Base-by-base conservation (phyloP, 2,329 filamentous ascomycete species). In the Penicillium freii region DNA sequence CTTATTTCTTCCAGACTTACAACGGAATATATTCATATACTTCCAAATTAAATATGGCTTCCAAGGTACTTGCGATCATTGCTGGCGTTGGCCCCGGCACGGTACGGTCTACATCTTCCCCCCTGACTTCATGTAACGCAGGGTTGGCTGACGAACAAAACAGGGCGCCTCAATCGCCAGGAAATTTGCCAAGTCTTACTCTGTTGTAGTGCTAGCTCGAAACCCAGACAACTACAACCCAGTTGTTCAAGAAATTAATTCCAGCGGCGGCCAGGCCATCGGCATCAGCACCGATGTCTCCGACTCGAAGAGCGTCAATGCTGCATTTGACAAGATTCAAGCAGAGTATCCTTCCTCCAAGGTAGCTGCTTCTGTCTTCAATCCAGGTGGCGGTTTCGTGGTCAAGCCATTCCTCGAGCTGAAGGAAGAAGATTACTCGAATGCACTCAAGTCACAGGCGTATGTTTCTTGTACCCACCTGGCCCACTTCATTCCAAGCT, bases 351-450 rank as follows among this genome's bases (percentile, higher is more conserved):
- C 80, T 0, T 70, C 72, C 19, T 77, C 75, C 0, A 61, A 69
- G 5, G 60, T 80, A 0, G 78, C 76, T 36, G 84, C 84, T 0
- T 84, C 84, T 0, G 77, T 87, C 3, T 87, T 86, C 71, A 87
- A 88, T 62, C 80, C 84, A 4, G 80, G 77, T 2, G 84, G 85
- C 0, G 73, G 76, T 2, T 85, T 87, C 57, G 73, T 80, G 29
- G 75, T 83, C 49, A 87, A 87, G 69, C 81, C 84, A 0, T 82
- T 89, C 59, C 73, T 88, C 10, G 85, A 87, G 57, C 72, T 86
- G 57, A 83, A 79, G 0, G 80, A 83, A 51, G 77, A 82, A 36
- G 84, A 87, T 29, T 87, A 87, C 66, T 71, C 74, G 36, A 72
- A 71, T 13, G 79, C 80, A 3, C 79, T 79, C 56, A 75, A 80